Evolutionary conservation across 371 early-diverging fungal species (phyloP).

Genomic region (Dinochytrium kinnereticum): DNA sequence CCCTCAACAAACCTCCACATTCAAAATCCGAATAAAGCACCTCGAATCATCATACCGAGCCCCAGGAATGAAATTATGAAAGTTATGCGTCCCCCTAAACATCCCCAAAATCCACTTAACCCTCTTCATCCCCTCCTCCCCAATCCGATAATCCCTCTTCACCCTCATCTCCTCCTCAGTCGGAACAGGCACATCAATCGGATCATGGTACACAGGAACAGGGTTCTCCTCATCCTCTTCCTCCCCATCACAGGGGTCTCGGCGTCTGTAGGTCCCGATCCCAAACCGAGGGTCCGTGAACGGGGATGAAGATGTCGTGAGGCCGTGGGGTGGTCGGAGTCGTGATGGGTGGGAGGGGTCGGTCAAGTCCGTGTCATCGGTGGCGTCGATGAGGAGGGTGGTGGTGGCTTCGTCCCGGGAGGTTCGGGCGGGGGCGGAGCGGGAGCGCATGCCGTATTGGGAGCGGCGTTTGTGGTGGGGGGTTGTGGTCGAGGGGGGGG

Average conservation of each 20-base stretch:
- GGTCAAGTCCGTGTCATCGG: neutral
- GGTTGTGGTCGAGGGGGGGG: neutral
- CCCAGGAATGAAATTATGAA: conserved; percentile 55
- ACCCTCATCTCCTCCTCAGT: conserved; percentile 35
- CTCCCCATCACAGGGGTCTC: neutral
- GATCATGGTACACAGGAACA: conserved; percentile 44
- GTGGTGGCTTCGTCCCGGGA: neutral
- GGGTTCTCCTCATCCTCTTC: conserved; percentile 10
- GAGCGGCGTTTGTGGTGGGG: neutral
- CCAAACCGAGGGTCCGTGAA: neutral
- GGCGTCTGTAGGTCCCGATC: neutral
- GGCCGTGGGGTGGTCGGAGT: neutral
- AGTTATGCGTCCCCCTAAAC: conserved; percentile 56
- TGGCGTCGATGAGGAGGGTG: neutral
- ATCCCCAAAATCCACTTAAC: conserved; percentile 40
- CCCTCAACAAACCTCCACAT: conserved; percentile 50
- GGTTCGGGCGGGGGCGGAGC: neutral
- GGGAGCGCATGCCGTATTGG: conserved; percentile 16
- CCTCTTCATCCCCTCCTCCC: conserved; percentile 39
- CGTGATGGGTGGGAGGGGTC: neutral
- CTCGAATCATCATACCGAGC: conserved; percentile 47
- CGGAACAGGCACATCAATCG: conserved; percentile 41
- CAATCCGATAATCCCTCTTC: conserved; percentile 43
- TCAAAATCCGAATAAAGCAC: conserved; percentile 44
- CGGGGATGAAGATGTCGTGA: neutral